Conservation (phyloP, 2,329 filamentous ascomycete genomes). For the Pseudogymnoascus destructans region DNA sequence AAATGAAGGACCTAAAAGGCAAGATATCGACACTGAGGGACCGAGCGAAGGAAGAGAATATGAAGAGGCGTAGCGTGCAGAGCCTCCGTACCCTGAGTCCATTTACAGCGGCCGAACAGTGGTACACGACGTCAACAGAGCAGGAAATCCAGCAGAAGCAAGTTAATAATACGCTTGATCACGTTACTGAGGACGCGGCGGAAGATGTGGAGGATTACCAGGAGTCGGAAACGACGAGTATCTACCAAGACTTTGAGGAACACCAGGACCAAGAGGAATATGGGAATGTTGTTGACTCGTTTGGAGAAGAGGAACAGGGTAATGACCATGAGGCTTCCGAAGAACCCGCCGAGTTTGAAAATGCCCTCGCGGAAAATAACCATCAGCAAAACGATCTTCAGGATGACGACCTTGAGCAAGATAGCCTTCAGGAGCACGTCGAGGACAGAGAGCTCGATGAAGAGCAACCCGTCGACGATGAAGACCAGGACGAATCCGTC, state of each 20-base stretch:
- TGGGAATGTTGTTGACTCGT: slow-evolving; percentile 1
- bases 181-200: not conserved
- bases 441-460: not conserved
- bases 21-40: slow-evolving; percentile 54
- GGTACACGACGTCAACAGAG: slow-evolving; percentile 21
- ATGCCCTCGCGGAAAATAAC: not conserved
- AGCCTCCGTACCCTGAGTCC: slow-evolving; percentile 45
- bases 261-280: slow-evolving; percentile 11
- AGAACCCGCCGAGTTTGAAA: not conserved
- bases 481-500: slow-evolving; percentile 26
- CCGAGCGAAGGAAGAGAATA: slow-evolving; percentile 48
- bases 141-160: not conserved
- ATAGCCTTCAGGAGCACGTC: not conserved
- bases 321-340: not conserved
- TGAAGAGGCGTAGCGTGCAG: slow-evolving; percentile 48
- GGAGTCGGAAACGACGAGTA: slow-evolving; percentile 20
- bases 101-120: slow-evolving; percentile 26
- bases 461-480: not conserved
- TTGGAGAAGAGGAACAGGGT: not conserved
- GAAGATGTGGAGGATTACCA: slow-evolving; percentile 15
- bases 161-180: not conserved
- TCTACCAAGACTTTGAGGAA: slow-evolving; percentile 23
- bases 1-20: slow-evolving; percentile 55
- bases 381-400: not conserved
- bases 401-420: not conserved